phyloP scores from a whole-genome alignment of 1,284 basidiomycete species.

The Sanghuangporus baumii region DNA sequence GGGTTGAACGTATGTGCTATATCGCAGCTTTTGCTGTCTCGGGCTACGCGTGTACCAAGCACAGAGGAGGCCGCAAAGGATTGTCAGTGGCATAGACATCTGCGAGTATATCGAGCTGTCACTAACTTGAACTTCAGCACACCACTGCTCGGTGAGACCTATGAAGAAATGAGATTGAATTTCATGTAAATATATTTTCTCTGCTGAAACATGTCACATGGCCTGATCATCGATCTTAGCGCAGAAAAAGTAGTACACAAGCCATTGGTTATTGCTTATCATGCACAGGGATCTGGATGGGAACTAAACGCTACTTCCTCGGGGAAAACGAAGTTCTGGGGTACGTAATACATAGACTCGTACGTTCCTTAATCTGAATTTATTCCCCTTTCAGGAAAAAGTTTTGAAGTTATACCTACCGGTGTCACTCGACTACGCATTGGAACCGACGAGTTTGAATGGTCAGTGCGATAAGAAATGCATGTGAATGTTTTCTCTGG shows the following conservation, averaged over 20 bases:
- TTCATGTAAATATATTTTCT: constrained; percentile 51
- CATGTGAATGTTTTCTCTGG: background rate
- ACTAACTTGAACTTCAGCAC: constrained; percentile 43
- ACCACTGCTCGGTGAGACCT: constrained; percentile 86
- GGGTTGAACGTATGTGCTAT: constrained; percentile 68
- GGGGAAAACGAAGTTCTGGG: constrained; percentile 88
- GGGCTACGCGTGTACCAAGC: constrained; percentile 74
- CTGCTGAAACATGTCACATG: background rate
- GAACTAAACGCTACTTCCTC: constrained; percentile 64
- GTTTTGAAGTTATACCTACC: constrained; percentile 76
- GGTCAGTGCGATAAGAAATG: constrained; percentile 37
- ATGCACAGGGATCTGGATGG: constrained; percentile 77
- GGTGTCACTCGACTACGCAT: constrained; percentile 64
- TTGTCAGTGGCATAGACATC: constrained; percentile 51
- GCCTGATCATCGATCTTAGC: background rate
- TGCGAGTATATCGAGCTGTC: constrained; percentile 4
- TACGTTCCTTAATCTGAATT: constrained; percentile 19
- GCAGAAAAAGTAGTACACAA: constrained; percentile 88
- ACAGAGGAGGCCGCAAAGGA: constrained; percentile 78
- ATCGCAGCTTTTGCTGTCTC: constrained; percentile 84
- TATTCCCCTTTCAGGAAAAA: constrained; percentile 55
- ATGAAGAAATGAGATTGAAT: constrained; percentile 73
- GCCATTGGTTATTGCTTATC: constrained; percentile 79
- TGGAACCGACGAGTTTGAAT: constrained; percentile 59
- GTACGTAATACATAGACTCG: constrained; percentile 35